Conservation (phyloP, 495 filamentous ascomycete species). For the Talaromyces stipitatus region DNA sequence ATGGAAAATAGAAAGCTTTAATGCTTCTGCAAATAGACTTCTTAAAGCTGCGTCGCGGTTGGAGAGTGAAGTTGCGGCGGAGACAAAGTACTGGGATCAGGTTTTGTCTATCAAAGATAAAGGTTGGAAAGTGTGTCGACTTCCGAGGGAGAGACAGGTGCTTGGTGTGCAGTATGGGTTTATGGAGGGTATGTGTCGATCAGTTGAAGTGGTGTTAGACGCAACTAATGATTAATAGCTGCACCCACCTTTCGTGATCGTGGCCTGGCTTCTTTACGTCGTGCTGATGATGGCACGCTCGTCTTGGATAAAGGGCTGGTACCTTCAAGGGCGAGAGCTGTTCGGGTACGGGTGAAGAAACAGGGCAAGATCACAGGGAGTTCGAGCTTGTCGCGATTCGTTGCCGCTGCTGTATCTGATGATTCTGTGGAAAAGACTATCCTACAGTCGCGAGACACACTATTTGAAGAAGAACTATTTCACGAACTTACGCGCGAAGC, state of each 20-base stretch:
- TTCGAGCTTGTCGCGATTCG: constrained; percentile 30
- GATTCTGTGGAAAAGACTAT: constrained; percentile 57
- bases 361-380: constrained; percentile 31
- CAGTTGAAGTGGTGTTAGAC: not conserved
- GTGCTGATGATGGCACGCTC: constrained; percentile 66
- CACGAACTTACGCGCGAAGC: constrained; percentile 82
- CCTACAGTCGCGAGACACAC: constrained; percentile 73
- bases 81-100: constrained; percentile 84
- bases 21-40: constrained; percentile 64
- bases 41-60: constrained; percentile 65
- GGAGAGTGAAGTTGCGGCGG: constrained; percentile 64
- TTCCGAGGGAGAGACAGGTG: constrained; percentile 64
- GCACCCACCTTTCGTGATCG: constrained; percentile 66
- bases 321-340: constrained; percentile 45
- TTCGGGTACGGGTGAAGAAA: constrained; percentile 54
- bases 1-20: constrained; percentile 70
- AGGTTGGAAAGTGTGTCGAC: constrained; percentile 73
- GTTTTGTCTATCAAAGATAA: constrained; percentile 70
- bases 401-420: constrained; percentile 15
- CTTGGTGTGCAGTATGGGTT: constrained; percentile 87
- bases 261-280: constrained; percentile 68
- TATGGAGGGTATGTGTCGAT: constrained; percentile 48
- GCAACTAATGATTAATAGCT: constrained; percentile 29
- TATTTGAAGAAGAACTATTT: constrained; percentile 91
- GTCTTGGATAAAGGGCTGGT: constrained; percentile 61